Base-by-base conservation (phyloP, 768 basidiomycete species). In the Russula earlei region DNA sequence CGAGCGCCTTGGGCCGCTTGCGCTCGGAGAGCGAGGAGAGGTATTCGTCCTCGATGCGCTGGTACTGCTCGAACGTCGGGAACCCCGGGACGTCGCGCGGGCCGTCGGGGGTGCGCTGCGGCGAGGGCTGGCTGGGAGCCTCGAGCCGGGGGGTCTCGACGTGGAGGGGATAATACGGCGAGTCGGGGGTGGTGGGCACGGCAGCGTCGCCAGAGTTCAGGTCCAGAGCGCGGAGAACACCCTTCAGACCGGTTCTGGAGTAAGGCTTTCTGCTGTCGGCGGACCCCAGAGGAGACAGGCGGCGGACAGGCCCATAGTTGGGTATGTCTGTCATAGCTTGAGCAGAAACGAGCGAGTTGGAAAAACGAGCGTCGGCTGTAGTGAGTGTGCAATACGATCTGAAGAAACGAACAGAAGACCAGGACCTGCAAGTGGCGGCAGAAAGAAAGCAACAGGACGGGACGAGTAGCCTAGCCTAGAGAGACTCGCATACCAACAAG, bases 1-100 rank as follows among this genome's bases (percentile, higher is more conserved):
- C 60, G 40, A 62, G 59, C 41, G 59, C 61, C 59, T 62, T 62
- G 51, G 46, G 48, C 22, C 54, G 61, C 48, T 61, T 60, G 52
- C 59, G 54, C 22, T 56, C 55, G 27, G 61, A 62, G 40, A 62
- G 52, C 6, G 59, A 60, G 25, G 54, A 11, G n/a, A 60, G 49
- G 5, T 60, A 62, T 20, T 56, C 55, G 0, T 47, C 59, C 25
- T 62, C 61, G 52, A 62, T 56, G 36, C 48, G 51, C 40, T 48
- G 55, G 55, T 57, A 62, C 40, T 62, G 59, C 22, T 56, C 61
- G 45, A 49, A 61, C 31, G 55, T 54, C 9, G 59, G 59, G 45
- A 60, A 62, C 10, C 61, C 61, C 15, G 49, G 17, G n/a, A 62
- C 31, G 15, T 62, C 55, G 12, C 48, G 49, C 22, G 57, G 52